Percentiles rank a stretch among this genome's conserved stretches.
Evolutionary conservation across 352 stramenopile species (phyloP).

Genomic region (Phytophthora cactorum): DNA sequence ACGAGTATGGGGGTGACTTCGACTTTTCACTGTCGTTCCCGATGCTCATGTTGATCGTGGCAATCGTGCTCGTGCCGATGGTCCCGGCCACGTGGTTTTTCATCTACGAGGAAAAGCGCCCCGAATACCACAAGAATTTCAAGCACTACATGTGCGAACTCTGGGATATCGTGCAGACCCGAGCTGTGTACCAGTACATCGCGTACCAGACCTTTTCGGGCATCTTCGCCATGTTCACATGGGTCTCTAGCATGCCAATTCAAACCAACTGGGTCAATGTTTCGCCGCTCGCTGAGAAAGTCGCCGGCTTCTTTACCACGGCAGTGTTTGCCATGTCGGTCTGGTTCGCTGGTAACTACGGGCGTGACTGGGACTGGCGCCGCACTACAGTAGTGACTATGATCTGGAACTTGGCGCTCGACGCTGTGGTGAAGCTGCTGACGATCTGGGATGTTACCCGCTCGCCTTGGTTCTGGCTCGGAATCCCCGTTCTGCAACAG

Average conservation of each 20-base stretch:
- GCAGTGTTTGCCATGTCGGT: constrained; percentile 41
- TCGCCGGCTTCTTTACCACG: constrained; percentile 40
- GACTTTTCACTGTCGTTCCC: constrained; percentile 51
- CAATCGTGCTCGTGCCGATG: constrained; percentile 33
- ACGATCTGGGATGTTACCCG: constrained; percentile 63
- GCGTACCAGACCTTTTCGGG: constrained; percentile 46
- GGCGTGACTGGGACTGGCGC: constrained; percentile 67
- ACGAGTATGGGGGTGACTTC: constrained; percentile 58
- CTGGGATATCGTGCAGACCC: constrained; percentile 55
- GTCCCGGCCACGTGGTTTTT: constrained; percentile 52
- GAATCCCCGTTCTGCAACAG: constrained; percentile 50
- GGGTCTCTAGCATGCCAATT: constrained; percentile 46
- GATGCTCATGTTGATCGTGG: constrained; percentile 51
- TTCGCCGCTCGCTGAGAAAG: constrained; percentile 48
- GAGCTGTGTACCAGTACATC: constrained; percentile 61
- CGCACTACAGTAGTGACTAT: constrained; percentile 39
- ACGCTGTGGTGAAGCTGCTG: constrained; percentile 44
- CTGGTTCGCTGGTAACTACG: constrained; percentile 60
- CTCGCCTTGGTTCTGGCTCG: constrained; percentile 60
- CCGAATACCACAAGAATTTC: constrained; percentile 39
- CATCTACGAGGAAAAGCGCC: constrained; percentile 44
- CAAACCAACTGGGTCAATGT: constrained; percentile 53
- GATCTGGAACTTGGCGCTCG: constrained; percentile 43
- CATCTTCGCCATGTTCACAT: constrained; percentile 51
- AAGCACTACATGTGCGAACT: constrained; percentile 53